phyloP scores from a whole-genome alignment of 768 basidiomycete species.

The Obba rivulosa region DNA sequence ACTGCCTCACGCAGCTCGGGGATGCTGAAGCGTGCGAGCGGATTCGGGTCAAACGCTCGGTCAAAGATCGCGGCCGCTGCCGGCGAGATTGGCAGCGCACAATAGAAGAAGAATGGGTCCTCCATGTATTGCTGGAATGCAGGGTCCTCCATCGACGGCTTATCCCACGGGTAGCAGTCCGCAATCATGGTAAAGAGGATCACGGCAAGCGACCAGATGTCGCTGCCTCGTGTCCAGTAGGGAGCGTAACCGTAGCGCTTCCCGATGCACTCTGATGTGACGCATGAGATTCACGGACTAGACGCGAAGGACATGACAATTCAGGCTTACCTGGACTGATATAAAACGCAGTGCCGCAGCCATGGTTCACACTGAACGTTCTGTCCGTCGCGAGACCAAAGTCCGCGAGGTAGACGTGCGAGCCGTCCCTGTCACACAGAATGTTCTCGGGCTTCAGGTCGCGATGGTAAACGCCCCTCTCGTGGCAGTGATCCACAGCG shows the following conservation, averaged over 20 bases:
- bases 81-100: conserved; percentile 46
- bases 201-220: conserved; percentile 27
- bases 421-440: conserved; percentile 35
- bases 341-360: conserved; percentile 18
- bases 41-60: conserved; percentile 59
- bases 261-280: conserved; percentile 20
- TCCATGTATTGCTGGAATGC: conserved; percentile 39
- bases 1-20: conserved; percentile 54
- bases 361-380: conserved; percentile 12
- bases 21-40: conserved; percentile 56
- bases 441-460: conserved; percentile 53
- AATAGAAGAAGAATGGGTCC: conserved; percentile 40
- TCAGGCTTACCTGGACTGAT: conserved; percentile 22
- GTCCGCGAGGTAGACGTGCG: conserved; percentile 38
- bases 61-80: conserved; percentile 41
- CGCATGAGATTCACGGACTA: not conserved
- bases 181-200: conserved; percentile 45
- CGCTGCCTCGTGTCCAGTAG: conserved; percentile 27
- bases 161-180: conserved; percentile 47
- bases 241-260: conserved; percentile 1
- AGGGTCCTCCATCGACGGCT: conserved; percentile 41
- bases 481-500: conserved; percentile 44
- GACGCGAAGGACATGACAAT: not conserved
- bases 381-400: conserved; percentile 27
- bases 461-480: conserved; percentile 43